Evolutionary conservation across 2,329 filamentous ascomycete species (phyloP).

Genomic region (Blastomyces silverae): DNA sequence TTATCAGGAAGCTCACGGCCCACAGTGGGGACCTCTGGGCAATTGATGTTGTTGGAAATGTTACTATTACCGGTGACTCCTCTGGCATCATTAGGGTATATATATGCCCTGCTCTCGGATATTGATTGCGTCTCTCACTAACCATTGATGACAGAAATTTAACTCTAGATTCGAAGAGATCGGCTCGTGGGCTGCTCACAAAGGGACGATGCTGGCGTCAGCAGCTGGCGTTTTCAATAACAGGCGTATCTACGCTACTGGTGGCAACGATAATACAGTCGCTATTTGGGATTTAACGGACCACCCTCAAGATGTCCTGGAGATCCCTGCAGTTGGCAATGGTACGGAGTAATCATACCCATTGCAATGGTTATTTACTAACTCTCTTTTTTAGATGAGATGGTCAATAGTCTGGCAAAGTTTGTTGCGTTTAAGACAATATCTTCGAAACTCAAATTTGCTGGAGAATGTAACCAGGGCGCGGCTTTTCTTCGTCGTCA

Average conservation of each 20-base stretch:
- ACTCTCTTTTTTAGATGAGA: slow-evolving; percentile 42
- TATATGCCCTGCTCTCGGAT: slow-evolving; percentile 28
- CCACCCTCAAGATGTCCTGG: slow-evolving; percentile 43
- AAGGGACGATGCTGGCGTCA: slow-evolving; percentile 81
- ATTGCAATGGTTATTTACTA: neutral
- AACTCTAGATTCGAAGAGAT: slow-evolving; percentile 79
- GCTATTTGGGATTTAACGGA: slow-evolving; percentile 77
- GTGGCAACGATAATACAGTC: slow-evolving; percentile 84
- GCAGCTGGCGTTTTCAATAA: slow-evolving; percentile 63
- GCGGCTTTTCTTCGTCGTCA: slow-evolving; percentile 84
- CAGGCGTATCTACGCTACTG: slow-evolving; percentile 83
- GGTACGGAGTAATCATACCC: slow-evolving; percentile 34
- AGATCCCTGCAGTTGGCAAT: slow-evolving; percentile 50
- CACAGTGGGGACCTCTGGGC: slow-evolving; percentile 79
- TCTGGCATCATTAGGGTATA: slow-evolving; percentile 75
- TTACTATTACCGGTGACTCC: slow-evolving; percentile 82
- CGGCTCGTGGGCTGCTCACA: slow-evolving; percentile 71
- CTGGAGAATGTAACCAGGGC: slow-evolving; percentile 85
- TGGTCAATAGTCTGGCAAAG: slow-evolving; percentile 66
- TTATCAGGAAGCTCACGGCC: slow-evolving; percentile 76
- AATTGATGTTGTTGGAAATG: slow-evolving; percentile 75
- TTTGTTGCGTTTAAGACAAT: slow-evolving; percentile 91
- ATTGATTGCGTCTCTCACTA: slow-evolving; percentile 10
- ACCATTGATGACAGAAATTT: slow-evolving; percentile 49
- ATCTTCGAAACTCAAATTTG: slow-evolving; percentile 76